phyloP scores from a whole-genome alignment of 768 basidiomycete species.

The Rhizopogon vulgaris region DNA sequence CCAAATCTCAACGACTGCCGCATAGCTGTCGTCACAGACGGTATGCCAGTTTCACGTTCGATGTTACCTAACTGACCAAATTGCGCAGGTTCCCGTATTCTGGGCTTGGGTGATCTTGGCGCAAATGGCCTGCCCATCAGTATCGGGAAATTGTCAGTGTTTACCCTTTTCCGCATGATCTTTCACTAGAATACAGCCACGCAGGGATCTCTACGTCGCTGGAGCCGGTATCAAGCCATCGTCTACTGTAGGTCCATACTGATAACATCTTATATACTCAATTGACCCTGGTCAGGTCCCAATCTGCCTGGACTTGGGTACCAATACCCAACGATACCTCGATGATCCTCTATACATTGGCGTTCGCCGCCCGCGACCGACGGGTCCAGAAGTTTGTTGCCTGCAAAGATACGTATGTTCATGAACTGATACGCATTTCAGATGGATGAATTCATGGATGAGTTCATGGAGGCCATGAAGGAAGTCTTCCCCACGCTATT shows the following conservation, averaged over 20 bases:
- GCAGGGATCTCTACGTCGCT: slow-evolving; percentile 61
- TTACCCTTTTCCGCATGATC: neutral
- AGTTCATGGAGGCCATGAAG: slow-evolving; percentile 65
- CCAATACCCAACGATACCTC: slow-evolving; percentile 61
- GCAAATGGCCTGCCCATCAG: slow-evolving; percentile 46
- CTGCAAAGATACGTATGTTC: neutral
- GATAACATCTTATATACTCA: neutral
- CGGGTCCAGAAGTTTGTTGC: slow-evolving; percentile 32
- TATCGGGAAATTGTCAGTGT: slow-evolving; percentile 63
- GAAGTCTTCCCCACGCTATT: slow-evolving; percentile 60
- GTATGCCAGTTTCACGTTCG: slow-evolving; percentile 20
- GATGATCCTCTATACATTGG: slow-evolving; percentile 76
- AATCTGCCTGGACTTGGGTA: slow-evolving; percentile 70
- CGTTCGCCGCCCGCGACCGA: slow-evolving; percentile 49
- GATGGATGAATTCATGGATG: slow-evolving; percentile 73
- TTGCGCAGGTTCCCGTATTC: slow-evolving; percentile 54
- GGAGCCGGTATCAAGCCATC: slow-evolving; percentile 59
- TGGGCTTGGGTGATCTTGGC: slow-evolving; percentile 53
- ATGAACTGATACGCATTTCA: slow-evolving; percentile 15
- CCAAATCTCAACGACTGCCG: slow-evolving; percentile 38
- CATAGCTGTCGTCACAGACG: slow-evolving; percentile 78
- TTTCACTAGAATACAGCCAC: neutral
- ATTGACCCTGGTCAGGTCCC: slow-evolving; percentile 35
- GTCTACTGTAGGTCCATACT: slow-evolving; percentile 29
- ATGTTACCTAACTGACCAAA: slow-evolving; percentile 6